Evolutionary conservation across 2,329 filamentous ascomycete species (phyloP), one percentile per base, ranked within the genome.

Genomic region (Sporothrix brunneoviolacea): DNA sequence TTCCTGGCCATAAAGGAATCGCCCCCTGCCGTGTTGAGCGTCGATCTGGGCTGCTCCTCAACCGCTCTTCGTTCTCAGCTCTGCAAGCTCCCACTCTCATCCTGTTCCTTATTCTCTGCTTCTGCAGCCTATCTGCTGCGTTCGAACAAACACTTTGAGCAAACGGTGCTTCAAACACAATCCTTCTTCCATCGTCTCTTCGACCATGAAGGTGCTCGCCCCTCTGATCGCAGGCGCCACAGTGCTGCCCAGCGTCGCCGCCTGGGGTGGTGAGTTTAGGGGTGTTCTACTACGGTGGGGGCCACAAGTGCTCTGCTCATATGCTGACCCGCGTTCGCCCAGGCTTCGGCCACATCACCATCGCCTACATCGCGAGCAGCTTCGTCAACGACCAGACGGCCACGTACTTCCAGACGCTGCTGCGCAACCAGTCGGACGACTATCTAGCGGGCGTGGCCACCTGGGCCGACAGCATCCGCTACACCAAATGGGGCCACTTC

Each of bases 381-480:
- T 79, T 84, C 58, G 78, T 86, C 45, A 65, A 74, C 48, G 70
- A 76, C 32, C 63, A 71, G 27, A 85, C 82, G 13, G 69, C 77
- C 19, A 54, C 66, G 35, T 79, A 77, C 62, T 76, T 85, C 60
- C 75, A 84, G 61, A 61, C 66, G 4, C 68, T 85, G 45, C 70
- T 86, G 37, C 65, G 71, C 55, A 78, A 76, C 62, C 62, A 74
- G 32, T 74, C 74, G 2, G 64, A 68, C 50, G 73, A 80, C 58
- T 84, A 83, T 60, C 71, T 86, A 22, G 80, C 81, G 42, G 72
- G 72, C 51, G 75, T 84, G 3, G 82, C 83, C 3, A 79, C 79
- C 9, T 86, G 83, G 83, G 82, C 82, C 27, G 82, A 86, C 66
- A 80, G 73, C 35, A 73, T 82, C 63, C 74, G 81, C 21, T 84